A percentile compares a stretch with the other conserved stretches of the same genome.
Evolutionary conservation across 2,329 filamentous ascomycete genomes (phyloP).

Genomic region (Cladosporium oxysporum): DNA sequence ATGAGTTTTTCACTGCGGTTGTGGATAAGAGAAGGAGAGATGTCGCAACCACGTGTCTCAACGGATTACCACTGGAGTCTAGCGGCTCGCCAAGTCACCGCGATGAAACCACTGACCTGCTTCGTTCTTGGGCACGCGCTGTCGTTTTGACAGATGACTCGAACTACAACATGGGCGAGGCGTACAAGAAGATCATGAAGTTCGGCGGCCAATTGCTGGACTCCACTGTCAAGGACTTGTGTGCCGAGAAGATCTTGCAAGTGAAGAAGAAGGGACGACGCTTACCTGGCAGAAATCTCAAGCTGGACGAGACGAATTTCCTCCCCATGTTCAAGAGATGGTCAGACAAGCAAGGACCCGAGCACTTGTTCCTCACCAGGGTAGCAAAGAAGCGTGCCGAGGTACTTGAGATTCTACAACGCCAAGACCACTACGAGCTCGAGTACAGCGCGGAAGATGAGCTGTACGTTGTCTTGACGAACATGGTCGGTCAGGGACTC

Average conservation of each 20-base stretch:
- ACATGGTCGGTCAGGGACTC: slow-evolving; percentile 62
- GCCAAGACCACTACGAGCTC: slow-evolving; percentile 45
- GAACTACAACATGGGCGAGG: slow-evolving; percentile 42
- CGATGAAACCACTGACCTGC: slow-evolving; percentile 25
- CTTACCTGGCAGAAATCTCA: slow-evolving; percentile 62
- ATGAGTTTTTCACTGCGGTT: slow-evolving; percentile 27
- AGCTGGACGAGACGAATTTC: slow-evolving; percentile 60
- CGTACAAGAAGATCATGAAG: slow-evolving; percentile 42
- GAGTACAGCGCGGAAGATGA: slow-evolving; percentile 64
- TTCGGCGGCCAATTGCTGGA: slow-evolving; percentile 39
- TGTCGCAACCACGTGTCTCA: slow-evolving; percentile 23
- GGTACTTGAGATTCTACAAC: slow-evolving; percentile 38
- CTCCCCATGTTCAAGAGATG: slow-evolving; percentile 58
- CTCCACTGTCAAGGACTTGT: slow-evolving; percentile 58
- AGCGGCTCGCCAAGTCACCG: slow-evolving; percentile 1
- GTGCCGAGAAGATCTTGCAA: slow-evolving; percentile 57
- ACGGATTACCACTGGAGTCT: slow-evolving; percentile 23
- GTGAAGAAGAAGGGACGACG: slow-evolving; percentile 62
- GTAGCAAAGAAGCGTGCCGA: slow-evolving; percentile 29
- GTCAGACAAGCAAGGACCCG: slow-evolving; percentile 41
- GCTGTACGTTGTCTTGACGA: slow-evolving; percentile 63
- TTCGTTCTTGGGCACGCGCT: slow-evolving; percentile 50
- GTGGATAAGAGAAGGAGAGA: slow-evolving; percentile 27
- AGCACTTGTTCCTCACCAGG: slow-evolving; percentile 31
- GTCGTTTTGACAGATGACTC: slow-evolving; percentile 46